These are phyloP conservation scores for Bolboschoenus planiculmis DNA, from an alignment of 176 grass and related monocot genomes.

Conservation along the genomic window DNA sequence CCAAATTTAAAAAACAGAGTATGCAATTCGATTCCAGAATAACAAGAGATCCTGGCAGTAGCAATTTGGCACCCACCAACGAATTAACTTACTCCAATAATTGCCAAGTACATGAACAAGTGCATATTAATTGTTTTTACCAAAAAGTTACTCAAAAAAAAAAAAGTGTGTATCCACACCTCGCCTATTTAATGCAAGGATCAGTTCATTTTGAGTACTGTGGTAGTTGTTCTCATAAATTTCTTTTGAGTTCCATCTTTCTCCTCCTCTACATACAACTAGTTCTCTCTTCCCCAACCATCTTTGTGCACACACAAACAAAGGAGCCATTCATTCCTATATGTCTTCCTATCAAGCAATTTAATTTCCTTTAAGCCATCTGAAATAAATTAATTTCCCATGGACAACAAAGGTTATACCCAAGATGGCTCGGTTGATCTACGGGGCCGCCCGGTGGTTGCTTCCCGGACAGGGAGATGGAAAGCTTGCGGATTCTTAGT, in stretches of 20 bases:
- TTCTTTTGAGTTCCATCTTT: neutral
- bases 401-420: conserved; percentile 29
- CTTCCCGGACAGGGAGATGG: conserved; percentile 57
- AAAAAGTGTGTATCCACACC: neutral
- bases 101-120: neutral
- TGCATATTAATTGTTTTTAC: neutral
- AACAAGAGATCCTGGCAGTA: neutral
- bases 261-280: neutral
- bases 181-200: neutral
- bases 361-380: neutral
- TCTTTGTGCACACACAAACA: neutral
- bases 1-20: no score
- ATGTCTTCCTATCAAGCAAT: neutral
- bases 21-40: neutral
- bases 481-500: conserved; percentile 66
- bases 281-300: neutral
- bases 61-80: neutral
- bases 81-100: neutral
- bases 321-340: neutral
- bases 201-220: neutral
- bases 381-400: neutral
- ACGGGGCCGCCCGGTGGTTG: conserved; percentile 40
- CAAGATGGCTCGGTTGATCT: conserved; percentile 64
- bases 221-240: conserved; percentile 1
- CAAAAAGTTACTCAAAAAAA: neutral